Evolutionary conservation across 78 protist genomes (phyloP), one percentile per base, ranked within the genome.

Genomic region (Dictyostelium intermedium): DNA sequence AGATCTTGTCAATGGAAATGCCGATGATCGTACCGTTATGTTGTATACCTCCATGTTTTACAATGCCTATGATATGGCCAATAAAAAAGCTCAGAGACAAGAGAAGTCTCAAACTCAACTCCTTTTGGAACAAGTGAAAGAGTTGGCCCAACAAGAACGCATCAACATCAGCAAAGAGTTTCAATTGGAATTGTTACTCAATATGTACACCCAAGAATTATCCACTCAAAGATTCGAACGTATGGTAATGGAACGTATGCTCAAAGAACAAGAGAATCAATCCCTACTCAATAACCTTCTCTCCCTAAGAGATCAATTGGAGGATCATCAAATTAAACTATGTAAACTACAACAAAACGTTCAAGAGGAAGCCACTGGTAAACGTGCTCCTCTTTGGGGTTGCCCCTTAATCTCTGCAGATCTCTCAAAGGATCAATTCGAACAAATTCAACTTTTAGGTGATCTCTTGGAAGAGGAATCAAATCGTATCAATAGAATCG

Each of bases 11-110:
- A 95, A 84, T 47, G 97, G 97, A 1, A 81, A 82, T 9, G 93
- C 78, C 0, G 97, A 96, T 27, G 97, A 96, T 45, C 74, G 97
- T 13, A 82, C 97, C 2, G 78, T 96, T 1, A 79, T 91, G 87
- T 60, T 96, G 11, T 96, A 96, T 20, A 85, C 92, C 1, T 72
- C 87, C 5, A 50, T 96, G 93, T 96, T 96, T 73, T 92, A 85
- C 96, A 77, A 50, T 66, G 97, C 96, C 82, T 92, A 83, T 72
- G 91, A 74, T 3, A 79, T 77, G 16, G 70, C 25, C 0, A 50
- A 39, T 43, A 89, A 89, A n/a, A 27, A 20, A 39, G 25, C 3
- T 11, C 3, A 7, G 9, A 10, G 13, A 2, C 7, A 39, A 39
- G 37, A 87, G 23, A 80, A 89, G 23, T 16, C 72, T 25, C 82